Conservation (phyloP, 305 asterid species). For the Fraxinus ornus region DNA sequence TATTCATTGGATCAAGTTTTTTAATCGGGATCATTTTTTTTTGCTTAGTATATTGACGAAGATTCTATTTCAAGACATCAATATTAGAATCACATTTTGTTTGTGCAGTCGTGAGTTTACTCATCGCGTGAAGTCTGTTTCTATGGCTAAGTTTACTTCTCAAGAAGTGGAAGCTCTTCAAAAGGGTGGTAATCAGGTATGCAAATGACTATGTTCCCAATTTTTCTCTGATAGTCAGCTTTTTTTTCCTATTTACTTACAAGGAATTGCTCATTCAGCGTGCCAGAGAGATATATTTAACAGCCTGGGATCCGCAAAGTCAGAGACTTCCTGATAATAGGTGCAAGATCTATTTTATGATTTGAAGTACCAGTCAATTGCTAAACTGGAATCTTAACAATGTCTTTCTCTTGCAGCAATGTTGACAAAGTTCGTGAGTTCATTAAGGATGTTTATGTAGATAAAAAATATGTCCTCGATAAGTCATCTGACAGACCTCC, state of each 20-base stretch:
- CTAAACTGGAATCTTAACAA: background rate
- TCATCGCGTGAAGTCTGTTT: conserved; percentile 95
- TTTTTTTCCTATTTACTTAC: conserved; percentile 24
- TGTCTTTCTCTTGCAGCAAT: conserved; percentile 57
- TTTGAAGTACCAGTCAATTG: background rate
- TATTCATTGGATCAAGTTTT: background rate
- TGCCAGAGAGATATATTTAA: conserved; percentile 75
- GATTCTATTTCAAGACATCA: conserved; percentile 2
- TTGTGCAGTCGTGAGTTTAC: conserved; percentile 88
- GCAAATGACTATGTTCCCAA: conserved; percentile 14
- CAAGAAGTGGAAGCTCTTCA: conserved; percentile 96
- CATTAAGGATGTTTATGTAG: conserved; percentile 67
- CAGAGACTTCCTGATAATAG: conserved; percentile 76
- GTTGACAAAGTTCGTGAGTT: conserved; percentile 75
- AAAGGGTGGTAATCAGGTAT: conserved; percentile 91
- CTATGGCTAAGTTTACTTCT: conserved; percentile 87
- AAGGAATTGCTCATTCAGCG: conserved; percentile 50
- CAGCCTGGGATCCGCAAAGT: conserved; percentile 68
- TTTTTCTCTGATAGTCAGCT: conserved; percentile 7
- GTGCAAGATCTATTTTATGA: conserved; percentile 37
- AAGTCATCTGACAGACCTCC: conserved; percentile 72
- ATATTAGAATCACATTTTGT: conserved; percentile 13
- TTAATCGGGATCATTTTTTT: background rate
- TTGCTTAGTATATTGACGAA: background rate
- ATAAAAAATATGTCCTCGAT: conserved; percentile 52